These are phyloP conservation scores for Yarrowia hollandica DNA, from an alignment of 805 yeast species.

Conservation along the genomic window DNA sequence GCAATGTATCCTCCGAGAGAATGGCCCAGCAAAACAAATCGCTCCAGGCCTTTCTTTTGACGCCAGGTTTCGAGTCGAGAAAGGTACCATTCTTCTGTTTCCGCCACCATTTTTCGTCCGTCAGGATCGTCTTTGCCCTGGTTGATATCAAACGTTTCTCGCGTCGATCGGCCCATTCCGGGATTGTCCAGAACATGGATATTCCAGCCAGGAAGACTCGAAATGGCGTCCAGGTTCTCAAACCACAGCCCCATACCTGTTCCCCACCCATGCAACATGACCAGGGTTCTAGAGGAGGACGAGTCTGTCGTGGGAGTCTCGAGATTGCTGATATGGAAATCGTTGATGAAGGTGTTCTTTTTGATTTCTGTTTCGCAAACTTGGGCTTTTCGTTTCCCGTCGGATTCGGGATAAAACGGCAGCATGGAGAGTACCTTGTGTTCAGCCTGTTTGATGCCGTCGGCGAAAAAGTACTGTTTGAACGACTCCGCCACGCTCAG, in stretches of 20 bases:
- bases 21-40: constrained; percentile 69
- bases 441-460: constrained; percentile 39
- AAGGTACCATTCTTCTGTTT: constrained; percentile 45
- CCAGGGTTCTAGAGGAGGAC: constrained; percentile 41
- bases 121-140: constrained; percentile 23
- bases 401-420: constrained; percentile 41
- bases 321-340: constrained; percentile 1
- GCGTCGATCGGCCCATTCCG: constrained; percentile 69
- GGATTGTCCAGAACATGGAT: constrained; percentile 70
- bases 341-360: neutral
- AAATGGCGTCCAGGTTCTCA: constrained; percentile 55
- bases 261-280: constrained; percentile 77
- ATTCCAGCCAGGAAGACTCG: constrained; percentile 53
- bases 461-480: constrained; percentile 42
- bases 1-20: constrained; percentile 79
- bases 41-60: constrained; percentile 47
- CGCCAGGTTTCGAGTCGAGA: constrained; percentile 70
- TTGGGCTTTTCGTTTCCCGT: neutral
- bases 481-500: constrained; percentile 36
- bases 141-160: constrained; percentile 44
- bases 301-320: neutral
- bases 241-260: constrained; percentile 73
- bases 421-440: constrained; percentile 50
- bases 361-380: constrained; percentile 7
- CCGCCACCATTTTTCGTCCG: constrained; percentile 27